Percentiles rank a stretch among this genome's conserved stretches.
These are phyloP conservation scores for Zea luxurians DNA, from an alignment of 176 grass and related monocot species.

Conservation along the genomic window DNA sequence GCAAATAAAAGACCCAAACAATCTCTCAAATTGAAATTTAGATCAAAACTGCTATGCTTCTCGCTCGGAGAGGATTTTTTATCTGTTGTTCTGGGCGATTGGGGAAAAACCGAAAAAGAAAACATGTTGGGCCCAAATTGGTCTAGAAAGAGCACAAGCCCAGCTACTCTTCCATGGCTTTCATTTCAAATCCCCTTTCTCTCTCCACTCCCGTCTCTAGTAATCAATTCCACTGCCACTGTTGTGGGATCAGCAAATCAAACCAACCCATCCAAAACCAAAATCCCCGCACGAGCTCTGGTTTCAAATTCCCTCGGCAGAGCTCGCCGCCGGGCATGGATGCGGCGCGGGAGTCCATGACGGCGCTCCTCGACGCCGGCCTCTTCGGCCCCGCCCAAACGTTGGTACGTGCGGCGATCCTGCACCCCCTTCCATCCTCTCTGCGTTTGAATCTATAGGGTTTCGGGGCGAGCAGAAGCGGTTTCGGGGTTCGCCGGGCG, in stretches of 20 bases:
- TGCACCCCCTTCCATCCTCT: neutral
- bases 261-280: neutral
- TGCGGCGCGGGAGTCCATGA: slow-evolving; percentile 75
- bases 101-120: neutral
- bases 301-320: slow-evolving; percentile 34
- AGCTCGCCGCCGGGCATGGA: slow-evolving; percentile 58
- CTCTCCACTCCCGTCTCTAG: neutral
- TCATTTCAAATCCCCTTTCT: neutral
- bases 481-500: neutral
- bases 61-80: neutral
- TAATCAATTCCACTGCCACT: no score
- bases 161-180: neutral
- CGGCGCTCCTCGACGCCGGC: slow-evolving; percentile 73
- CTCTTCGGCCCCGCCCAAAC: slow-evolving; percentile 82
- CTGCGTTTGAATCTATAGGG: neutral
- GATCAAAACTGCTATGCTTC: no score
- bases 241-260: neutral
- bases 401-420: slow-evolving; percentile 44
- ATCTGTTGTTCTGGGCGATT: neutral
- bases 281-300: neutral
- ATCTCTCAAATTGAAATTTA: no score
- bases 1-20: no score
- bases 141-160: neutral
- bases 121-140: neutral
- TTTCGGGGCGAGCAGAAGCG: neutral